Evolutionary conservation across 2,329 filamentous ascomycete genomes (phyloP).

Genomic region (Thelonectria rubi): DNA sequence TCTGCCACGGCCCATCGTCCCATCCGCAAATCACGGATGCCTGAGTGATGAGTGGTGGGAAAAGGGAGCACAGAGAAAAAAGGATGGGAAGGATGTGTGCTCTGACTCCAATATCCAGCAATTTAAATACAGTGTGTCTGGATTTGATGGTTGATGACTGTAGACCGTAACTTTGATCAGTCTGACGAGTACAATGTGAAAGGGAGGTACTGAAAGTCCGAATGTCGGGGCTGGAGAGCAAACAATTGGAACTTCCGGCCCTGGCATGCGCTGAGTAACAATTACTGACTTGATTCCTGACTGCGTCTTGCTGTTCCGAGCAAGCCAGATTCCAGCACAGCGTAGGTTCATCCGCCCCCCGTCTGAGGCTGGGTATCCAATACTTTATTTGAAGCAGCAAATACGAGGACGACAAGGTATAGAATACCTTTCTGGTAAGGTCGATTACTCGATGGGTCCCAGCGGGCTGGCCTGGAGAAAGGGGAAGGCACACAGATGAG

Average conservation of each 20-base stretch:
- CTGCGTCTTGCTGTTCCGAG: background rate
- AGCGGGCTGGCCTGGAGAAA: slow-evolving; percentile 6
- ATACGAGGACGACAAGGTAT: slow-evolving; percentile 18
- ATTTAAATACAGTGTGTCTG: slow-evolving; percentile 6
- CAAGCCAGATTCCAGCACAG: background rate
- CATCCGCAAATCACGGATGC: slow-evolving; percentile 29
- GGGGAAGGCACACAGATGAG: slow-evolving; percentile 8
- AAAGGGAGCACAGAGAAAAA: slow-evolving; percentile 9
- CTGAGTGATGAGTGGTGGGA: slow-evolving; percentile 24
- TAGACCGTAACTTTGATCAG: slow-evolving; percentile 7
- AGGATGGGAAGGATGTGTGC: slow-evolving; percentile 4
- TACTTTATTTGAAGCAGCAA: slow-evolving; percentile 20
- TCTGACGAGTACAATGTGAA: background rate
- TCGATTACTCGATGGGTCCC: background rate
- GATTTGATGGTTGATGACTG: slow-evolving; percentile 10
- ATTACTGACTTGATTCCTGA: background rate
- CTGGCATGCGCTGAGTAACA: slow-evolving; percentile 6
- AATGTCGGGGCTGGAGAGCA: background rate
- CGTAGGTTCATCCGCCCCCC: background rate
- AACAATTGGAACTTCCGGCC: slow-evolving; percentile 1
- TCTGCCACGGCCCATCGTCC: slow-evolving; percentile 34
- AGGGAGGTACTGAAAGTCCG: background rate
- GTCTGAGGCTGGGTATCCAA: slow-evolving; percentile 1
- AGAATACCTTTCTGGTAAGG: slow-evolving; percentile 6
- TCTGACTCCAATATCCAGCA: background rate